These are phyloP conservation scores for Microcos paniculata DNA, from an alignment of 345 rosid genomes.

Conservation along the genomic window DNA sequence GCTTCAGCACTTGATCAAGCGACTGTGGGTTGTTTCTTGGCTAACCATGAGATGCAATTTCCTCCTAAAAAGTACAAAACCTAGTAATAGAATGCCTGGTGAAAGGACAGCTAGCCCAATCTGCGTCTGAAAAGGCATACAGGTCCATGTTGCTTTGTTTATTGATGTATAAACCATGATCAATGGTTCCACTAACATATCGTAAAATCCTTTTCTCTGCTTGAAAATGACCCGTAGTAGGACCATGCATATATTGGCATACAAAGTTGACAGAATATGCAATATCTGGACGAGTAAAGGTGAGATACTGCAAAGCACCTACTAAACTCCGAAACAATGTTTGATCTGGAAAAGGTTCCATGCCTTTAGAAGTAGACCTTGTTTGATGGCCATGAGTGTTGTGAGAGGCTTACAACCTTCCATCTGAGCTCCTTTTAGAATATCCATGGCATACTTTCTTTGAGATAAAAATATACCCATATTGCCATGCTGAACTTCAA, in stretches of 20 bases:
- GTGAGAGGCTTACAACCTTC: too few species aligned
- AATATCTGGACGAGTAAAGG: not conserved
- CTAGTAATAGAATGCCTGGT: not conserved
- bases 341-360: not conserved
- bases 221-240: not conserved
- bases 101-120: not conserved
- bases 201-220: not conserved
- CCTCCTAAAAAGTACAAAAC: not conserved
- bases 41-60: slow-evolving; percentile 9
- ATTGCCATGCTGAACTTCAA: too few species aligned
- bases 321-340: not conserved
- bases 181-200: slow-evolving; percentile 7
- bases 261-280: not conserved
- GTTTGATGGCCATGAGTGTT: too few species aligned
- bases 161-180: not conserved
- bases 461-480: too few species aligned
- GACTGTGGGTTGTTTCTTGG: not conserved
- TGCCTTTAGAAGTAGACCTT: too few species aligned
- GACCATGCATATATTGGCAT: slow-evolving; percentile 12
- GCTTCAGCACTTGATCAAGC: too few species aligned
- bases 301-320: slow-evolving; percentile 10
- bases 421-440: too few species aligned
- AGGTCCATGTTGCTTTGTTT: not conserved
- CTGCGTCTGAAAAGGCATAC: too few species aligned
- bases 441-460: too few species aligned